phyloP scores from a whole-genome alignment of 2,329 filamentous ascomycete genomes.

The Apiospora aurea region DNA sequence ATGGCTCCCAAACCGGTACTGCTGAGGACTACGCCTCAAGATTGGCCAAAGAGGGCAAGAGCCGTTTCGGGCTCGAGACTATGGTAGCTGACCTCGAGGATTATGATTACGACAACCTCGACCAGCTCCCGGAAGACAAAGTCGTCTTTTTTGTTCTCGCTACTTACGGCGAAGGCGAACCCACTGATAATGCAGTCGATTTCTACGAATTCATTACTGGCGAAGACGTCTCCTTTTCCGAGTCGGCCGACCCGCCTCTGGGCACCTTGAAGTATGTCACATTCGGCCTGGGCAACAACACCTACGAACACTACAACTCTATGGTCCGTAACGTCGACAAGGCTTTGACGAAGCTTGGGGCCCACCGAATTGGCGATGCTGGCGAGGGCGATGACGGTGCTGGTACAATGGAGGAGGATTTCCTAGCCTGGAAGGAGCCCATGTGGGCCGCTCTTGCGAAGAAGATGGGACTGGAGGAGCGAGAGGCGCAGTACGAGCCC shows the following conservation, averaged over 20 bases:
- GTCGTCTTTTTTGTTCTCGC: constrained; percentile 97
- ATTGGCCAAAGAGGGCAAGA: constrained; percentile 95
- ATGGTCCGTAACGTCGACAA: constrained; percentile 95
- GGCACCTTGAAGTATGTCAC: constrained; percentile 89
- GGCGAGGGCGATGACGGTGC: constrained; percentile 98
- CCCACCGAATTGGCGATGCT: constrained; percentile 81
- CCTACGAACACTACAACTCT: constrained; percentile 98
- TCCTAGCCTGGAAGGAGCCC: constrained; percentile 97
- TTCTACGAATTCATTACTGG: constrained; percentile 95
- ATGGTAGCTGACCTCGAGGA: constrained; percentile 99
- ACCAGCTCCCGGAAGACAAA: constrained; percentile 86
- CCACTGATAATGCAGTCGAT: constrained; percentile 97
- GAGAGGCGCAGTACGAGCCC: constrained; percentile 94
- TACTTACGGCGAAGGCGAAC: constrained; percentile 97
- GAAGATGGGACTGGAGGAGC: constrained; percentile 89
- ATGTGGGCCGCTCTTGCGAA: constrained; percentile 92
- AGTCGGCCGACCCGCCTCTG: constrained; percentile 72
- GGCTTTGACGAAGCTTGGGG: constrained; percentile 82
- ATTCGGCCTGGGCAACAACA: constrained; percentile 98
- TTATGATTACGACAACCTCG: constrained; percentile 95
- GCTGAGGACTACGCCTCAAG: constrained; percentile 98
- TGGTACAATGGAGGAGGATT: constrained; percentile 99
- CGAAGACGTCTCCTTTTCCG: constrained; percentile 83
- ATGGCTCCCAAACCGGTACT: constrained; percentile 97
- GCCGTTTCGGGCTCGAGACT: constrained; percentile 93